Percentiles rank a stretch among this genome's conserved stretches.
These are phyloP conservation scores for Stagonosporopsis rhizophila DNA, from an alignment of 2,329 filamentous ascomycete genomes.

Conservation along the genomic window DNA sequence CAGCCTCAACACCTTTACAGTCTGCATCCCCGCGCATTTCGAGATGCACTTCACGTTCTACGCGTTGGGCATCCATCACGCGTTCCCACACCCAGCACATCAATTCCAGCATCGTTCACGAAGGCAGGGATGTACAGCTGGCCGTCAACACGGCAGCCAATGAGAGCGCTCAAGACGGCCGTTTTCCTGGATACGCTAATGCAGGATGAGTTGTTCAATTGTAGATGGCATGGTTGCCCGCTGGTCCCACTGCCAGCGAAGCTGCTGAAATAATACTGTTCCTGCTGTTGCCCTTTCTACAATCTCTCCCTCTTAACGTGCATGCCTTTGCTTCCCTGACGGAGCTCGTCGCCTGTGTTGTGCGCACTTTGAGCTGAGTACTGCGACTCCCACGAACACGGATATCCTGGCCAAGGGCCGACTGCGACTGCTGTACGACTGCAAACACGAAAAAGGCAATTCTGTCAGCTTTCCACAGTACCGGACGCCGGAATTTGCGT, in stretches of 20 bases:
- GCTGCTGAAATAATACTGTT: slow-evolving; percentile 39
- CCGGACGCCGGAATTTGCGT: slow-evolving; percentile 3
- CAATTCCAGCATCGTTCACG: slow-evolving; percentile 14
- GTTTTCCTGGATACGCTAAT: slow-evolving; percentile 46
- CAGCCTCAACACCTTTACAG: slow-evolving; percentile 7
- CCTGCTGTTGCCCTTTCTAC: slow-evolving; percentile 16
- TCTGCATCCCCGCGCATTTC: not conserved
- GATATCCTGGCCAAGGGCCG: slow-evolving; percentile 10
- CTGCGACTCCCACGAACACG: slow-evolving; percentile 2
- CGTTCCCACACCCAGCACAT: not conserved
- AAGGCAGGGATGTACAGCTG: slow-evolving; percentile 19
- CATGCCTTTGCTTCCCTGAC: slow-evolving; percentile 6
- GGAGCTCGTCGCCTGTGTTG: slow-evolving; percentile 7
- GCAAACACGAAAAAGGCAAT: slow-evolving; percentile 15
- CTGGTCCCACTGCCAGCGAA: slow-evolving; percentile 34
- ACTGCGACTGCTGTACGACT: slow-evolving; percentile 13
- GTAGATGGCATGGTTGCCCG: slow-evolving; percentile 35
- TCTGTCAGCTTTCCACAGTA: slow-evolving; percentile 8
- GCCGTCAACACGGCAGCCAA: slow-evolving; percentile 26
- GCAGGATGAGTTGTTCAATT: slow-evolving; percentile 50
- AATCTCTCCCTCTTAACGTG: slow-evolving; percentile 18
- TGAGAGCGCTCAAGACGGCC: slow-evolving; percentile 21
- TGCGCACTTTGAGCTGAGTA: not conserved
- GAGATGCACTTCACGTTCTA: not conserved
- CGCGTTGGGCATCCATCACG: not conserved